Evolutionary conservation across 345 rosid species (phyloP), one percentile per base, ranked within the genome.

Genomic region (Aquilaria sinensis): DNA sequence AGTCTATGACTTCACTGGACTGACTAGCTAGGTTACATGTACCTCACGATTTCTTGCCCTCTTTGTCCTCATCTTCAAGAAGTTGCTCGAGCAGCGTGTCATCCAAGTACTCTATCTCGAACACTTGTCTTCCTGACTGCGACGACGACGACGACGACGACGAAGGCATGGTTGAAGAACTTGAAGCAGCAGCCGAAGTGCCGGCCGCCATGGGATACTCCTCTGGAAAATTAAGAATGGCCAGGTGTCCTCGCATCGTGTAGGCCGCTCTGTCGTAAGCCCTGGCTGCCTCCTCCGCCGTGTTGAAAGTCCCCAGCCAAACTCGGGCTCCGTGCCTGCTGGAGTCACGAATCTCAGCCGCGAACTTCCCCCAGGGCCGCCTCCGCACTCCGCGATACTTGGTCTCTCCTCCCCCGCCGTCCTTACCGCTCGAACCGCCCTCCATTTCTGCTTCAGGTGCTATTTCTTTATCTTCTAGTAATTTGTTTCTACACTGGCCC

Each of bases 361-460:
- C 97, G 9, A 77, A 91, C 75, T 88, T 91, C 5, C 96, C 97
- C 97, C 97, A 91, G 0, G 97, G 97, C 71, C 97, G 75, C 68
- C 74, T 69, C 14, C 97, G 51, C n/a, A 91, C 92, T 9, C 97
- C 97, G 0, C 97, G 74, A 73, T 85, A 88, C 64, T 68, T 70
- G 16, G 69, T 79, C 58, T 76, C 84, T 53, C 68, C 81, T 30
- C 76, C 64, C 1, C 37, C 74, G 9, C 11, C 43, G 32, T 60
- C 43, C 32, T 58, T 56, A 11, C 47, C 64, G 13, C 11, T 66
- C 2, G 57, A 10, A 14, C 72, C 69, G 5, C 57, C 76, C 30
- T 81, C 75, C 80, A 79, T 75, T 31, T 10, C 16, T 10, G 33
- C 2, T 10, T 34, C 32, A 58, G 5, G 6, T 56, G 10, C 10